phyloP scores from a whole-genome alignment of 345 rosid genomes.

The Bruguiera sexangula region DNA sequence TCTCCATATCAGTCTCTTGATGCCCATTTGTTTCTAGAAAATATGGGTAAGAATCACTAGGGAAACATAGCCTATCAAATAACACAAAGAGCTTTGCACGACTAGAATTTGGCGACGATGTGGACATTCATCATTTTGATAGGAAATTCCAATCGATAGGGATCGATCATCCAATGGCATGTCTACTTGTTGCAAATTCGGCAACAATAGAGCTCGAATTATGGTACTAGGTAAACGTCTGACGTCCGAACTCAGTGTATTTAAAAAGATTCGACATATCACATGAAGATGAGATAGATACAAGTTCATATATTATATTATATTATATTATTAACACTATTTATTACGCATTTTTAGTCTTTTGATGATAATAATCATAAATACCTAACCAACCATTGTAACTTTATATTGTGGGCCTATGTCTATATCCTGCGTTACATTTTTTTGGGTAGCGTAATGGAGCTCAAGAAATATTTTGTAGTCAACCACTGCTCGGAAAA shows the following conservation, averaged over 20 bases:
- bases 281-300: neutral
- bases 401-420: too few species aligned
- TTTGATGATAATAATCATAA: too few species aligned
- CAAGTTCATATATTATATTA: neutral
- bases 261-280: slow-evolving; percentile 13
- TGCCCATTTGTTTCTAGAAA: slow-evolving; percentile 13
- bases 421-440: too few species aligned
- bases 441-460: too few species aligned
- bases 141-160: slow-evolving; percentile 11
- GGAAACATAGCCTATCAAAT: slow-evolving; percentile 15
- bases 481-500: neutral
- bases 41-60: slow-evolving; percentile 11
- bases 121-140: slow-evolving; percentile 9
- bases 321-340: neutral
- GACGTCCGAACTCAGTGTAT: slow-evolving; percentile 17
- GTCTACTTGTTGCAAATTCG: slow-evolving; percentile 34
- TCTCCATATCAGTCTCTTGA: slow-evolving; percentile 14
- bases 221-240: slow-evolving; percentile 23
- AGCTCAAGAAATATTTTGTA: neutral
- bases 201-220: slow-evolving; percentile 21
- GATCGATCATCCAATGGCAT: slow-evolving; percentile 31
- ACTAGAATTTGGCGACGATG: slow-evolving; percentile 7
- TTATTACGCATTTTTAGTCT: too few species aligned
- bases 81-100: slow-evolving; percentile 9
- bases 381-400: too few species aligned